These are phyloP conservation scores for Moringa oleifera DNA, from an alignment of 345 rosid species.

Conservation along the genomic window DNA sequence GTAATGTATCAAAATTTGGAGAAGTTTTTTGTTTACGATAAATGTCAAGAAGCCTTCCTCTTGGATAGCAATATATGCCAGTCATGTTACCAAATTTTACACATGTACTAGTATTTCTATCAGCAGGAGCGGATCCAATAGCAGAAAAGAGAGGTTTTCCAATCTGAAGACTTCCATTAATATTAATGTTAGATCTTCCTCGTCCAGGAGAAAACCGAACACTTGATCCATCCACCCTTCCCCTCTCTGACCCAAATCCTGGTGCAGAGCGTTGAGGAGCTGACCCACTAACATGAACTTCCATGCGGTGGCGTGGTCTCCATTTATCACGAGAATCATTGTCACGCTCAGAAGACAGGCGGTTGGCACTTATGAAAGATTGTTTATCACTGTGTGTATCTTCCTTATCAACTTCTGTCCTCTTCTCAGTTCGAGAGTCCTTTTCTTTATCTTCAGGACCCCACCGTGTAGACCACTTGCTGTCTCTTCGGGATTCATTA, in stretches of 20 bases:
- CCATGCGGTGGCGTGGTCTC: slow-evolving; percentile 73
- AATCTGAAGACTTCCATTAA: slow-evolving; percentile 15
- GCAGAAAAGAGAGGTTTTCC: slow-evolving; percentile 30
- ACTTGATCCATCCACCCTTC: slow-evolving; percentile 40
- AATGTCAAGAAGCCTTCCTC: slow-evolving; percentile 65
- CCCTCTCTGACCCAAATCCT: slow-evolving; percentile 57
- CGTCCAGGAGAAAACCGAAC: slow-evolving; percentile 55
- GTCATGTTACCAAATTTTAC: not conserved
- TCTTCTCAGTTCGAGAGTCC: slow-evolving; percentile 52
- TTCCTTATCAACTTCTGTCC: slow-evolving; percentile 41
- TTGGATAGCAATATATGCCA: slow-evolving; percentile 47
- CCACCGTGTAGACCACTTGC: slow-evolving; percentile 81
- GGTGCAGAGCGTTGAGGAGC: slow-evolving; percentile 51
- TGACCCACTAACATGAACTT: slow-evolving; percentile 38
- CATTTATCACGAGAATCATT: slow-evolving; percentile 66
- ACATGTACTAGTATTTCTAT: slow-evolving; percentile 22
- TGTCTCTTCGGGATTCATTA: slow-evolving; percentile 54
- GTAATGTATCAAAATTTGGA: slow-evolving; percentile 29
- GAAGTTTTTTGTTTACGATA: slow-evolving; percentile 43
- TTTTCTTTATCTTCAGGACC: slow-evolving; percentile 75
- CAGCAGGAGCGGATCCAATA: slow-evolving; percentile 19
- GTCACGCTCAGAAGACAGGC: slow-evolving; percentile 44
- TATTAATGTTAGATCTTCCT: slow-evolving; percentile 34
- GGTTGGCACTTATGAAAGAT: slow-evolving; percentile 30
- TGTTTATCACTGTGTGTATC: slow-evolving; percentile 38